Evolutionary conservation across 345 rosid species (phyloP).

Genomic region (Cardiospermum halicacabum): DNA sequence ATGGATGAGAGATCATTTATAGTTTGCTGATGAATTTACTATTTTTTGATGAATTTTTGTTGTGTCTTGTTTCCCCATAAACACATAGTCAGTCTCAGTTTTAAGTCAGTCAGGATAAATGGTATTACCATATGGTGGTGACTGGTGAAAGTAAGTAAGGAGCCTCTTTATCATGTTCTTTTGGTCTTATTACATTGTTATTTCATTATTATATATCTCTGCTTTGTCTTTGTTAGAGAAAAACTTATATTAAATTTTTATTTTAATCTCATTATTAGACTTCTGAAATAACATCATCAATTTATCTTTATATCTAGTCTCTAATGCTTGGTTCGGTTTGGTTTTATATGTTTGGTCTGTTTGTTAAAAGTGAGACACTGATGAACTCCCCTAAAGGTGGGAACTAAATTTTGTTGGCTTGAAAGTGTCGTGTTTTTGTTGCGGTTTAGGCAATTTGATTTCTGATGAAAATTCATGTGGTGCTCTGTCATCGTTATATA

Average conservation of each 20-base stretch:
- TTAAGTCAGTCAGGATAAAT: constrained; percentile 22
- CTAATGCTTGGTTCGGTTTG: too few species aligned
- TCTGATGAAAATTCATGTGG: too few species aligned
- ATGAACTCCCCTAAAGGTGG: too few species aligned
- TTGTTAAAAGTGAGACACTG: too few species aligned
- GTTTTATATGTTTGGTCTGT: not conserved
- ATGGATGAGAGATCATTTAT: not conserved
- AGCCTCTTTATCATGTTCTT: constrained; percentile 8
- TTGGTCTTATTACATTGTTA: constrained; percentile 28
- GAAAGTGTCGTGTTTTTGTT: too few species aligned
- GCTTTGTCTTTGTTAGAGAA: constrained; percentile 16
- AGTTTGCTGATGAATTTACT: constrained; percentile 28
- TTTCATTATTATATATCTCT: constrained; percentile 13
- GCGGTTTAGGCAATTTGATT: too few species aligned
- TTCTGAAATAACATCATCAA: not conserved
- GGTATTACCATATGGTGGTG: constrained; percentile 13
- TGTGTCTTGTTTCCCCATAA: constrained; percentile 25
- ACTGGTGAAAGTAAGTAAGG: constrained; percentile 16
- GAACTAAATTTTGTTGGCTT: too few species aligned
- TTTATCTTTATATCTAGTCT: not conserved
- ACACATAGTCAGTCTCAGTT: not conserved
- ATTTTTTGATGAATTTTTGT: constrained; percentile 13
- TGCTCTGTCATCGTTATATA: too few species aligned
- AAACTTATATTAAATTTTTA: constrained; percentile 10
- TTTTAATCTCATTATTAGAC: constrained; percentile 12